phyloP scores from a whole-genome alignment of 139 green algal genomes.

The Chlorella sp. region DNA sequence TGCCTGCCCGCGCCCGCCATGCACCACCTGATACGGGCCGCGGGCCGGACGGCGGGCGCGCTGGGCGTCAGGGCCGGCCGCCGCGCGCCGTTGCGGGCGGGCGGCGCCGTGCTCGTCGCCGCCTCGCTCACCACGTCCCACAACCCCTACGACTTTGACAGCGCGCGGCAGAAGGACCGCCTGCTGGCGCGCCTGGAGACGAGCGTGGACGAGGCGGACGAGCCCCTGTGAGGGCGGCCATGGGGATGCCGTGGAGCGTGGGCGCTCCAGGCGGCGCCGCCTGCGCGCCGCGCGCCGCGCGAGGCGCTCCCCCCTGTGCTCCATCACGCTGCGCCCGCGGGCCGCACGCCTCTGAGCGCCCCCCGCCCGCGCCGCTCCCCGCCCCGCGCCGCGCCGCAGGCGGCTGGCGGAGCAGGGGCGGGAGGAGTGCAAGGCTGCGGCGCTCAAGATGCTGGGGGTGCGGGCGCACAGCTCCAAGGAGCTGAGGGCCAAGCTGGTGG shows the following conservation, averaged over 20 bases:
- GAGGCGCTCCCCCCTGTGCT: too few relatives aligned
- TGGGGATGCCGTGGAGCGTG: neutral
- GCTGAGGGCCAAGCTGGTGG: conserved; percentile 49
- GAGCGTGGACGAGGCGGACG: conserved; percentile 24
- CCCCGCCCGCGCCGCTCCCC: neutral
- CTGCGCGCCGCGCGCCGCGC: neutral
- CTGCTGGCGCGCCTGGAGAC: neutral
- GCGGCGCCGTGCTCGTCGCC: too few relatives aligned
- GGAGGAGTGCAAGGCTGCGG: conserved; percentile 43
- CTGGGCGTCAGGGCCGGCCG: too few relatives aligned
- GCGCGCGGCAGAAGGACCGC: neutral
- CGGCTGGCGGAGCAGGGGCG: neutral
- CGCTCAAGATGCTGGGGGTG: conserved; percentile 35
- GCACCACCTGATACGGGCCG: too few relatives aligned
- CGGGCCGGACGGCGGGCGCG: too few relatives aligned
- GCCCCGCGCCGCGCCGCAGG: neutral
- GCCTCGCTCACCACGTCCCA: too few relatives aligned
- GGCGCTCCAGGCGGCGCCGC: neutral
- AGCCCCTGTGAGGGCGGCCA: neutral
- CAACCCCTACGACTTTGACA: conserved; percentile 4
- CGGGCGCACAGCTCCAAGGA: conserved; percentile 26
- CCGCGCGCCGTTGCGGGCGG: too few relatives aligned
- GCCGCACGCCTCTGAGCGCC: neutral
- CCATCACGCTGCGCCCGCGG: neutral
- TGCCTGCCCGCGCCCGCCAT: too few relatives aligned